Evolutionary conservation across 306 rosid species (phyloP).

Genomic region (Parietaria judaica): DNA sequence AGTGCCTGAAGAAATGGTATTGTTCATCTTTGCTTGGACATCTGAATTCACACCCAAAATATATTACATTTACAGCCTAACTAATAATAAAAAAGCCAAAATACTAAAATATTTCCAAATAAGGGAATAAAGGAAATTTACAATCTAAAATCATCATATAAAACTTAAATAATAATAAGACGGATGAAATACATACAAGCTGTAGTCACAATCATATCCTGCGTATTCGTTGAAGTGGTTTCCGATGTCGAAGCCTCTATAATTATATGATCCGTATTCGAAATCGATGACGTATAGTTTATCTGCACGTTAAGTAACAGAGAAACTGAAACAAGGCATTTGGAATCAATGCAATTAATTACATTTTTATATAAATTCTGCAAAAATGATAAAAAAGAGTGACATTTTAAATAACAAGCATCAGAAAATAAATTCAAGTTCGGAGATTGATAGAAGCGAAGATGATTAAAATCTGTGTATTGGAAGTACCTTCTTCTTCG

Average conservation of each 20-base stretch:
- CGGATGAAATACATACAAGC: constrained; percentile 40
- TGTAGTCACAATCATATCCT: constrained; percentile 82
- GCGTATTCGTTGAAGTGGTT: constrained; percentile 92
- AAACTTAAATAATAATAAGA: constrained; percentile 6
- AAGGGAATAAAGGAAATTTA: neutral
- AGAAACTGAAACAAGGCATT: no score
- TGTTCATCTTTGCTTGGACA: constrained; percentile 72
- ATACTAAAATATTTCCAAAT: no score
- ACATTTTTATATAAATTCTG: no score
- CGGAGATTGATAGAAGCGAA: neutral
- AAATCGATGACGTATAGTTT: constrained; percentile 84
- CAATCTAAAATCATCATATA: neutral
- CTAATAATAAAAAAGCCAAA: no score
- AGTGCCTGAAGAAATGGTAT: constrained; percentile 77
- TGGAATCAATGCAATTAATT: no score
- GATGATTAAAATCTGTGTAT: constrained; percentile 6
- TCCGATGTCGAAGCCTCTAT: constrained; percentile 90
- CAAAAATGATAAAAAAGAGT: no score
- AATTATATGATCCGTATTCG: constrained; percentile 93
- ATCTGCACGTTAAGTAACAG: constrained; percentile 53
- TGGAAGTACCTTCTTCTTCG: constrained; percentile 67
- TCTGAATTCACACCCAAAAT: constrained; percentile 32
- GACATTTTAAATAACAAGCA: no score
- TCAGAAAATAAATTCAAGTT: no score
- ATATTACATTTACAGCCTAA: no score